Conservation (phyloP, 2,329 filamentous ascomycete species). For the Simplicillium sp. region DNA sequence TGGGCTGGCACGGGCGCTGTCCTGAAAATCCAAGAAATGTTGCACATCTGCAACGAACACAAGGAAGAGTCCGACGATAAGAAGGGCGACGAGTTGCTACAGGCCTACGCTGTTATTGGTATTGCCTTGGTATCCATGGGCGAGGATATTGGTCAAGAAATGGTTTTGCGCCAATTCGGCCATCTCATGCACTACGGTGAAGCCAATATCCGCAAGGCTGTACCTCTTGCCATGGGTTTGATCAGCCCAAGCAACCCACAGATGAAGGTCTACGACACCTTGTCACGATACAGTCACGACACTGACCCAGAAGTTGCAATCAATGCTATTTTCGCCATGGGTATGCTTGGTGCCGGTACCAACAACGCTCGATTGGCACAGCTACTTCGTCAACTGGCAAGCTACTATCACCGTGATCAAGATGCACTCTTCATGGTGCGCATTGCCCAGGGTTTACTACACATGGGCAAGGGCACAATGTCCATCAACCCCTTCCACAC, state of each 20-base stretch:
- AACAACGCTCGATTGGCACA: slow-evolving; percentile 97
- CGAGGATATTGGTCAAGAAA: slow-evolving; percentile 95
- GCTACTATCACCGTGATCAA: slow-evolving; percentile 95
- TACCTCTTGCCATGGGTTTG: slow-evolving; percentile 92
- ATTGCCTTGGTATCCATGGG: slow-evolving; percentile 95
- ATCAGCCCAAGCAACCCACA: slow-evolving; percentile 97
- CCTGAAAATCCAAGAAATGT: slow-evolving; percentile 90
- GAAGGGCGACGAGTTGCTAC: slow-evolving; percentile 89
- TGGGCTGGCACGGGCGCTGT: slow-evolving; percentile 98
- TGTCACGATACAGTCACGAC: slow-evolving; percentile 96
- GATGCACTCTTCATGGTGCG: slow-evolving; percentile 98
- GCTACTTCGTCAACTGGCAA: slow-evolving; percentile 85
- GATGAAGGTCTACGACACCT: slow-evolving; percentile 99
- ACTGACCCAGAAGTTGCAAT: slow-evolving; percentile 97
- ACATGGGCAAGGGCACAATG: slow-evolving; percentile 98
- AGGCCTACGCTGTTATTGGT: slow-evolving; percentile 91
- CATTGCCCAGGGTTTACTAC: slow-evolving; percentile 91
- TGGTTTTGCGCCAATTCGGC: slow-evolving; percentile 94
- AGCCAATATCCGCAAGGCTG: slow-evolving; percentile 90
- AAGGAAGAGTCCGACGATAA: slow-evolving; percentile 91
- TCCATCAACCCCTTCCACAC: slow-evolving; percentile 98
- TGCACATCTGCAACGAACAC: slow-evolving; percentile 97
- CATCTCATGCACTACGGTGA: slow-evolving; percentile 99
- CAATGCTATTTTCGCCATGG: slow-evolving; percentile 99
- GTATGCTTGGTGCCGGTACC: slow-evolving; percentile 88